A percentile compares a stretch with the other conserved stretches of the same genome.
Conservation (phyloP, 176 grass and related monocot genomes). For the Musa itinerans region DNA sequence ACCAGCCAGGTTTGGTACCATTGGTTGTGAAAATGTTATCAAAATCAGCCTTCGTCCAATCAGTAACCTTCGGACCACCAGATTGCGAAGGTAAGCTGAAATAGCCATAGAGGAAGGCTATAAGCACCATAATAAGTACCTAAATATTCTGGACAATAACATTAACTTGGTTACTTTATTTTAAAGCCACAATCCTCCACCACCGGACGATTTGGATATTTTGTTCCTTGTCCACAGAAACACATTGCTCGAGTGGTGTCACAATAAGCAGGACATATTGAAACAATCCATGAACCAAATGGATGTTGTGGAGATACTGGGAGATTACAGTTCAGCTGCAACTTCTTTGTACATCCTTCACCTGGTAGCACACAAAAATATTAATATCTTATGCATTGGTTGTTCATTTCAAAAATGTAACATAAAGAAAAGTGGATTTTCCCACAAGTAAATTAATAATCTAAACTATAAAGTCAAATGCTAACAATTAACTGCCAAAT, state of each 20-base stretch:
- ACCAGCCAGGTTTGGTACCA: conserved; percentile 67
- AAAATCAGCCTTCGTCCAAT: conserved; percentile 71
- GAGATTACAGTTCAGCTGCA: conserved; percentile 65
- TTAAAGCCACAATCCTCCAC: conserved; percentile 86
- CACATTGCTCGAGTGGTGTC: conserved; percentile 89
- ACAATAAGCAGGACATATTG: conserved; percentile 70
- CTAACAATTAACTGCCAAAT: too few relatives aligned
- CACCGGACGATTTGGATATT: conserved; percentile 78
- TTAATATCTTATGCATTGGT: neutral
- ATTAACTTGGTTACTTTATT: conserved; percentile 50
- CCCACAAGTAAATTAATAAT: too few relatives aligned
- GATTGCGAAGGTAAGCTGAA: conserved; percentile 55
- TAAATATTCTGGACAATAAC: neutral
- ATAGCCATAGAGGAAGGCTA: conserved; percentile 24
- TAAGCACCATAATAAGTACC: conserved; percentile 12
- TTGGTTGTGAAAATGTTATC: conserved; percentile 83
- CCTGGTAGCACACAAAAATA: conserved; percentile 25
- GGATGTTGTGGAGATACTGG: conserved; percentile 49
- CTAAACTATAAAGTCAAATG: too few relatives aligned
- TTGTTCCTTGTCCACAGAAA: conserved; percentile 85
- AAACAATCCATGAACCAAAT: conserved; percentile 72
- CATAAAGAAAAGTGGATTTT: too few relatives aligned
- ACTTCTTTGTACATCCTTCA: conserved; percentile 51
- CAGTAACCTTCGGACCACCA: conserved; percentile 44
- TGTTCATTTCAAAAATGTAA: too few relatives aligned